phyloP scores from a whole-genome alignment of 2,329 filamentous ascomycete species.

The Aspergillus chevalieri region DNA sequence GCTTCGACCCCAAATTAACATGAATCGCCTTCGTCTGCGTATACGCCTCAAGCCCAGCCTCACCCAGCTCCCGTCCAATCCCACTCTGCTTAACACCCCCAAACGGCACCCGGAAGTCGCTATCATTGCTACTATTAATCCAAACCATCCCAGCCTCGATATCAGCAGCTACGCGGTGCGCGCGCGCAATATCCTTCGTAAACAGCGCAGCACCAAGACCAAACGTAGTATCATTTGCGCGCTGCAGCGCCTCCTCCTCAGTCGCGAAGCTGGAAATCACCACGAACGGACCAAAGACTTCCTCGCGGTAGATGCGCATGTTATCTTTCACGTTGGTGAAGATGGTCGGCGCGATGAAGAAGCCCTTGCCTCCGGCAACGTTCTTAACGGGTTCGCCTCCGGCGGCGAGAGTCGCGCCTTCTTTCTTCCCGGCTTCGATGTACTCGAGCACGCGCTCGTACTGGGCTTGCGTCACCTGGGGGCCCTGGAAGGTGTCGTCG shows the following conservation, averaged over 20 bases:
- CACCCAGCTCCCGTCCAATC: conserved; percentile 56
- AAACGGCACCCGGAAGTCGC: conserved; percentile 49
- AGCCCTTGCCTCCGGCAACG: conserved; percentile 53
- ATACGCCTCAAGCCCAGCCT: conserved; percentile 57
- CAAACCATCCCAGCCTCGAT: conserved; percentile 66
- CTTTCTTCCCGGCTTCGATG: conserved; percentile 62
- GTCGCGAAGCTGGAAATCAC: conserved; percentile 53
- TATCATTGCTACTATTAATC: conserved; percentile 56
- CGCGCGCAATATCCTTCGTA: conserved; percentile 55
- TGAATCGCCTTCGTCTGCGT: conserved; percentile 52
- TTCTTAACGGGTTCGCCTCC: conserved; percentile 58
- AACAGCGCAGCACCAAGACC: conserved; percentile 31
- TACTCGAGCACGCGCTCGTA: conserved; percentile 56
- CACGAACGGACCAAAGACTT: conserved; percentile 59
- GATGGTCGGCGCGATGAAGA: conserved; percentile 58
- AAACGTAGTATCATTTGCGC: conserved; percentile 51
- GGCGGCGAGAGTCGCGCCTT: conserved; percentile 61
- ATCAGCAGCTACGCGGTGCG: conserved; percentile 48
- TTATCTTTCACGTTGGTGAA: conserved; percentile 52
- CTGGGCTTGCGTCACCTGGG: conserved; percentile 32
- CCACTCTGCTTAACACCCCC: conserved; percentile 59
- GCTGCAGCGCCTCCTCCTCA: conserved; percentile 53
- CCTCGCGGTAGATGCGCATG: conserved; percentile 57
- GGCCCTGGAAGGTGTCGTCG: conserved; percentile 33
- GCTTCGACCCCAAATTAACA: conserved; percentile 39